Conservation (phyloP, 495 filamentous ascomycete genomes). For the Penicillium coprophilum region DNA sequence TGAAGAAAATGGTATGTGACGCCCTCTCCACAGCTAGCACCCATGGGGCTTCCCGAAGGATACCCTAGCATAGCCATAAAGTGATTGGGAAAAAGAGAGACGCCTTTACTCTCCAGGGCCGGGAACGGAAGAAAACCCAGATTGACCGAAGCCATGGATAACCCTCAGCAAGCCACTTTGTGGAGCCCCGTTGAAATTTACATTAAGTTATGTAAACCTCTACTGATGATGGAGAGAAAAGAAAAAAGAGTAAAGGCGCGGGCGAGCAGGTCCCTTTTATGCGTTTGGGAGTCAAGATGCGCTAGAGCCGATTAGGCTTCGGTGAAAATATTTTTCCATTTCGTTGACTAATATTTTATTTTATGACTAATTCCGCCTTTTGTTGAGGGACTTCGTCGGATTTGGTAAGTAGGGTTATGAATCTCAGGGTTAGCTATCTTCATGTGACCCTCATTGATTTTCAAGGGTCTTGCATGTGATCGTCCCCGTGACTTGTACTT, state of each 20-base stretch:
- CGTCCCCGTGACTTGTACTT: constrained; percentile 1
- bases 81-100: constrained; percentile 48
- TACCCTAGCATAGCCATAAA: constrained; percentile 51
- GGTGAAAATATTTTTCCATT: constrained; percentile 16
- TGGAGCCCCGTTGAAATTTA: constrained; percentile 46
- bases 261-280: constrained; percentile 28
- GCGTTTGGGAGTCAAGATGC: constrained; percentile 1
- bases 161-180: constrained; percentile 50
- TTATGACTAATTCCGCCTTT: constrained; percentile 1
- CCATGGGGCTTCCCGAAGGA: constrained; percentile 48
- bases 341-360: constrained; percentile 1
- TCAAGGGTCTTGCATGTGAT: neutral
- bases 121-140: constrained; percentile 54
- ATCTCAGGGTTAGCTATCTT: neutral
- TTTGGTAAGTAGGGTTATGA: constrained; percentile 19
- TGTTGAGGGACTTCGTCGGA: neutral
- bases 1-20: constrained; percentile 37
- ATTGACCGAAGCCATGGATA: constrained; percentile 41
- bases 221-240: constrained; percentile 52
- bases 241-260: constrained; percentile 29
- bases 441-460: constrained; percentile 7
- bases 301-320: constrained; percentile 32
- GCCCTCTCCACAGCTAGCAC: constrained; percentile 51
- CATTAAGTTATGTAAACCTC: constrained; percentile 50
- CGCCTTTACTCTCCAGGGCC: constrained; percentile 43